Base-by-base conservation (phyloP, 2,329 filamentous ascomycete genomes). In the Chaetomiaceae sp. region DNA sequence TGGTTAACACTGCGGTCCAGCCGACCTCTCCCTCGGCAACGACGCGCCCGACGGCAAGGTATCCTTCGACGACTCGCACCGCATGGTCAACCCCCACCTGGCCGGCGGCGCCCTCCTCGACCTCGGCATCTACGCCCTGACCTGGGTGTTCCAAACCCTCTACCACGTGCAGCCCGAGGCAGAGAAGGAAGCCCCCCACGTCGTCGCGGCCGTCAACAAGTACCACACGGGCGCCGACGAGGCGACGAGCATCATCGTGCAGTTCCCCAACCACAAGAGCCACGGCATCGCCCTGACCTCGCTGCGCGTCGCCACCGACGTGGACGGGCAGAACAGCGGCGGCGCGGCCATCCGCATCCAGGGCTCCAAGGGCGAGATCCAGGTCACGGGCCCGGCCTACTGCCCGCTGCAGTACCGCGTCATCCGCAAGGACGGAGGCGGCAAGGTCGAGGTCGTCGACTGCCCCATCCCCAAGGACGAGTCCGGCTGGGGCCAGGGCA, bases 141-240 rank as follows among this genome's bases (percentile, higher is more conserved):
- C 89, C 29, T 96, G 91, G 91, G 80, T 94, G 46, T 95, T 92
- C 78, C 89, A 95, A 72, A 87, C 86, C 40, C 79, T 95, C 25
- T 95, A 95, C 72, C 88, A 91, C 69, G 82, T 87, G 3, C 87
- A 91, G 65, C 78, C 84, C 2, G 77, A 84, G 60, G 77, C 80
- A 22, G 74, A 80, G 50, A 87, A 89, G 62, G 80, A 89, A 68
- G 66, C 79, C 1, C 91, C 91, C 5, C 78, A 75, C 40, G 84
- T 94, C 3, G 72, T 83, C 9, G 80, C 84, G 1, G 82, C 87
- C 48, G 82, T 91, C 63, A 83, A 82, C 65, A 87, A 87, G 66
- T 89, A 89, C 70, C 68, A 73, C 56, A 89, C 87, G 1, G 88
- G 88, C 15, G 84, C 82, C 22, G 89, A 95, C 67, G 87, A 91